phyloP scores from a whole-genome alignment of 179 eudicot species.

The Corrigiola litoralis region DNA sequence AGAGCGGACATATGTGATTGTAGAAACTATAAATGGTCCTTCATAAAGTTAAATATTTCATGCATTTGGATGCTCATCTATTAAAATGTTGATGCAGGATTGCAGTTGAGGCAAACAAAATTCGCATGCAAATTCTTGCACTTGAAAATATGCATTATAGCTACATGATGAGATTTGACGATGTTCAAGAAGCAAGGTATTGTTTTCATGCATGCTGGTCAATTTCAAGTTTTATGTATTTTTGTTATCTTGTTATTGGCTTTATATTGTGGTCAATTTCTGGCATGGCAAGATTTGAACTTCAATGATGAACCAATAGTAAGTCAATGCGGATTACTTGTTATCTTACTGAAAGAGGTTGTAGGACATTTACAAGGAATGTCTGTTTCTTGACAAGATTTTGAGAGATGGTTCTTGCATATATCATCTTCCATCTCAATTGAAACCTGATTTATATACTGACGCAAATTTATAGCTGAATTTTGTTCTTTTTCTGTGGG shows the following conservation, averaged over 20 bases:
- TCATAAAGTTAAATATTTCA: neutral
- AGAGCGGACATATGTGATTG: neutral
- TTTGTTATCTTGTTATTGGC: neutral
- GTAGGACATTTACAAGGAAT: neutral
- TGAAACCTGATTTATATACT: neutral
- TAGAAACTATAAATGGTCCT: too few species aligned
- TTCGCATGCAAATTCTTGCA: conserved; percentile 61
- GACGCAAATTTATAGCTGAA: conserved; percentile 2
- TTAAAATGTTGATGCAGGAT: conserved; percentile 50
- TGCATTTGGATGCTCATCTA: conserved; percentile 8
- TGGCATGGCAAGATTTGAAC: neutral
- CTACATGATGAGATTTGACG: conserved; percentile 90
- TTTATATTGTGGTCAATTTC: too few species aligned
- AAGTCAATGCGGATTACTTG: too few species aligned
- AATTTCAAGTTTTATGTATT: neutral
- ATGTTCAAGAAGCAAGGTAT: conserved; percentile 86
- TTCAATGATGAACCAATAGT: neutral
- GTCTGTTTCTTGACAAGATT: neutral
- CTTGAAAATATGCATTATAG: conserved; percentile 93
- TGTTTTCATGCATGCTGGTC: conserved; percentile 4
- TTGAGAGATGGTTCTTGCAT: neutral
- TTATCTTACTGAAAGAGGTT: neutral
- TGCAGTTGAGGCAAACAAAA: conserved; percentile 59
- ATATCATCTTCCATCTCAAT: neutral
- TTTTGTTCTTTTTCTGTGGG: conserved; percentile 35